These are phyloP conservation scores for Castanea crenata DNA, from an alignment of 306 rosid species.

Conservation along the genomic window DNA sequence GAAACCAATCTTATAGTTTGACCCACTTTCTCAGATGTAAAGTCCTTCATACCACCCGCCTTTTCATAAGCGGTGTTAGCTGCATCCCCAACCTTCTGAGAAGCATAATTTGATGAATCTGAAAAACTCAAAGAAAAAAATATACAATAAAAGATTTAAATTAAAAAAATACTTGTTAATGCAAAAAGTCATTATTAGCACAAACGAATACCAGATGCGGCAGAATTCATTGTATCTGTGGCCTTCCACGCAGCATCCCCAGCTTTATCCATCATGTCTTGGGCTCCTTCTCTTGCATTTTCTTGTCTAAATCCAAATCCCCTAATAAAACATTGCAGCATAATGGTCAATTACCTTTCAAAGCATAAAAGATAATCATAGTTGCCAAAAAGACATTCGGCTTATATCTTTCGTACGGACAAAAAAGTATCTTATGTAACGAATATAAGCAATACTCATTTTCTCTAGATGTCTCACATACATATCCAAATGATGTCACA, in stretches of 20 bases:
- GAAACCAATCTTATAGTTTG: slow-evolving; percentile 20
- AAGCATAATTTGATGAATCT: slow-evolving; percentile 40
- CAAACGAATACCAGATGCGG: slow-evolving; percentile 43
- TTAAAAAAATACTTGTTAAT: not conserved
- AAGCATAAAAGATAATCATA: not conserved
- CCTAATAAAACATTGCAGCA: slow-evolving; percentile 27
- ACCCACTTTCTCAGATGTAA: slow-evolving; percentile 13
- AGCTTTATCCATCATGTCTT: slow-evolving; percentile 23
- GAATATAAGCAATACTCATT: no score
- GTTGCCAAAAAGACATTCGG: not conserved
- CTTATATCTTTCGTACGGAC: not conserved
- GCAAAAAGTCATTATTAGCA: not conserved
- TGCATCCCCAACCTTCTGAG: slow-evolving; percentile 31
- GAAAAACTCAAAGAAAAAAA: not conserved
- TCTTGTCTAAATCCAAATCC: slow-evolving; percentile 26
- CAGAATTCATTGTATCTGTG: slow-evolving; percentile 33
- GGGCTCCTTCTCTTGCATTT: slow-evolving; percentile 7
- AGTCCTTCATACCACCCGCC: slow-evolving; percentile 5
- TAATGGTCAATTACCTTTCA: not conserved
- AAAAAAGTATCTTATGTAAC: not conserved
- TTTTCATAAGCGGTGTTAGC: slow-evolving; percentile 18
- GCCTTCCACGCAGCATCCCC: slow-evolving; percentile 49
- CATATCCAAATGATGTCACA: no score
- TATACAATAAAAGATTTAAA: not conserved
- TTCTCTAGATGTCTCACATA: no score